Base-by-base conservation (phyloP, 2,329 filamentous ascomycete genomes). In the Fusarium stilboides region DNA sequence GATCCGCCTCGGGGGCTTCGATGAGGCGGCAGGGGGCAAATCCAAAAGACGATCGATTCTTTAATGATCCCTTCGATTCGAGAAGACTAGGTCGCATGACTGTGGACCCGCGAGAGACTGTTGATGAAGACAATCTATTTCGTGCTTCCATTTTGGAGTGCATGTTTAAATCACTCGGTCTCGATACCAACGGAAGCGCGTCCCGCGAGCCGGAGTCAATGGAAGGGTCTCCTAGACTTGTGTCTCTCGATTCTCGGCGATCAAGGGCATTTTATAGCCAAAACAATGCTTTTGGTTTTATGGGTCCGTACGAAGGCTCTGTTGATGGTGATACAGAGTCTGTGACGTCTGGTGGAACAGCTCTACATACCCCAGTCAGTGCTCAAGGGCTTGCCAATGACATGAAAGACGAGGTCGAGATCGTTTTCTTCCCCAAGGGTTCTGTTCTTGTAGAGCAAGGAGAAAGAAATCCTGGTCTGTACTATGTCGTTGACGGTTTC, bases 401-500 rank as follows among this genome's bases (percentile, higher is more conserved):
- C 65, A 87, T 98, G 80, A 92, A 91, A 68, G 91, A 97, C 66
- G 96, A 99, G 54, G 89, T 98, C 4, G 96, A 99, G 76, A 98
- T 99, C 69, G 96, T 99, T 8, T 98, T 93, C 81, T 99, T 99
- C 70, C 95, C 94, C 0, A 93, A 98, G 78, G 94, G 93, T 4
- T 95, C 96, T 3, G 92, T 99, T 1, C 86, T 99, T 17, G 94
- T 99, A 1, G 96, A 99, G 76, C 94, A 98, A 81, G 95, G 96
- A 12, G 96, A 99, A 78, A 88, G 96, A n/a, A 97, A 97, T 72
- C 96, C 96, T 0, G 96, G 96, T 0, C 79, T 99, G 1, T 99
- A 99, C 81, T 99, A 99, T 79, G 95, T 99, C 5, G 92, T 99
- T 50, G 96, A 99, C 77, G 96, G 96, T 0, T 99, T 99, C 74